Percentiles rank a stretch among this genome's conserved stretches.
phyloP scores from a whole-genome alignment of 225 moss, liverwort and hornwort genomes.

The Straminergon stramineum region DNA sequence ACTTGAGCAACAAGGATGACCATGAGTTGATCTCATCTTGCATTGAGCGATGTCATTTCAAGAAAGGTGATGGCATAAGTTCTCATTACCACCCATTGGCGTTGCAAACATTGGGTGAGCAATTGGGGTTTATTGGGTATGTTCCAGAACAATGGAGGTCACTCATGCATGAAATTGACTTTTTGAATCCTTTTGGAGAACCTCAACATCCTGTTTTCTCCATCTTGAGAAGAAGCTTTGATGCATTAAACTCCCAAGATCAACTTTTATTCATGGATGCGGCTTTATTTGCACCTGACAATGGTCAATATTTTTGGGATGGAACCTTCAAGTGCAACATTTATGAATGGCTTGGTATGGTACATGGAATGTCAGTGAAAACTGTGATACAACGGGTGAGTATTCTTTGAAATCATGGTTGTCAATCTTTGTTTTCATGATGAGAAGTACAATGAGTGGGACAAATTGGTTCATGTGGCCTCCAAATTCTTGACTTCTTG shows the following conservation, averaged over 20 bases:
- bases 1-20: not conserved
- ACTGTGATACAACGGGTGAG: not conserved
- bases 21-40: not conserved
- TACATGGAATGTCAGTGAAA: not conserved
- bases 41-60: not conserved
- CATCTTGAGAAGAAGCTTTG: not conserved
- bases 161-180: not conserved
- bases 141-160: not conserved
- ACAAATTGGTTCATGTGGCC: not conserved
- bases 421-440: not conserved
- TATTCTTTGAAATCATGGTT: not conserved
- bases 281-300: not conserved
- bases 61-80: not conserved
- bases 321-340: not conserved
- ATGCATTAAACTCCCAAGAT: not conserved
- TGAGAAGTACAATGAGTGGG: not conserved
- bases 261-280: slow-evolving; percentile 3
- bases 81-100: not conserved
- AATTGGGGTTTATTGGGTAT: not conserved
- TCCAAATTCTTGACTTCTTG: not conserved
- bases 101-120: not conserved
- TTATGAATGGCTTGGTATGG: not conserved
- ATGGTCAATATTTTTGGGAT: not conserved
- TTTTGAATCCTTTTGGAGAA: not conserved
- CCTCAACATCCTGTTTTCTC: not conserved